Evolutionary conservation across 2,329 filamentous ascomycete species (phyloP), one percentile per base, ranked within the genome.

Genomic region (Cordyceps tenuipes): DNA sequence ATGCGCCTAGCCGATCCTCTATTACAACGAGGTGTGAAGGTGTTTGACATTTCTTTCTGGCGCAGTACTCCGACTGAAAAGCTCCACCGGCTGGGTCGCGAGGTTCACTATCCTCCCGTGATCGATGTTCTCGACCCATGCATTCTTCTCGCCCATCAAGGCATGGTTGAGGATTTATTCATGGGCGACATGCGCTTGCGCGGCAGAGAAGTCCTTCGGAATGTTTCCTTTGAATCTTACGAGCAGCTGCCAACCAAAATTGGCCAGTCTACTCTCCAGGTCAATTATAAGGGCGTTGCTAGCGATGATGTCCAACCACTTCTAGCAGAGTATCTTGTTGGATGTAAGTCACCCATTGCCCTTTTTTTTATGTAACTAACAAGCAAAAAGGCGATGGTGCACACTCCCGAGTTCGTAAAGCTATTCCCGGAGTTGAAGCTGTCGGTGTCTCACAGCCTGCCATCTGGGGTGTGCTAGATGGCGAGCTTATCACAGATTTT

Each of bases 21-120:
- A 34, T 72, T 91, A 47, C 82, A 82, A 63, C 81, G 85, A 66
- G 87, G 85, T 34, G 87, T 87, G 54, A 83, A 82, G 50, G 83
- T 91, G 49, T 89, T 87, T 71, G 88, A 91, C 67, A 90, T 91
- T 62, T 80, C 84, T 48, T 90, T 90, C 69, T 91, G 88, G 86
- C 79, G 83, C 69, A 76, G 77, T 60, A 81, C 77, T 2, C 68
- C 73, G 36, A 73, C 77, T 17, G 73, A 79, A 63, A 72, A 80
- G 3, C 74, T 89, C 58, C 79, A 79, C 61, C 81, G 87, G 60
- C 80, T 85, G 21, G 82, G 82, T 10, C 82, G 87, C 58, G 83
- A 89, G 69, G 74, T 85, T 17, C 87, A 90, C 70, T 91, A 90
- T 68, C 88, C 85, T 7, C 79, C 80, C 2, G 74, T 79, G 44